phyloP scores from a whole-genome alignment of 805 yeast species.

The Ogataea nitratoaversa region DNA sequence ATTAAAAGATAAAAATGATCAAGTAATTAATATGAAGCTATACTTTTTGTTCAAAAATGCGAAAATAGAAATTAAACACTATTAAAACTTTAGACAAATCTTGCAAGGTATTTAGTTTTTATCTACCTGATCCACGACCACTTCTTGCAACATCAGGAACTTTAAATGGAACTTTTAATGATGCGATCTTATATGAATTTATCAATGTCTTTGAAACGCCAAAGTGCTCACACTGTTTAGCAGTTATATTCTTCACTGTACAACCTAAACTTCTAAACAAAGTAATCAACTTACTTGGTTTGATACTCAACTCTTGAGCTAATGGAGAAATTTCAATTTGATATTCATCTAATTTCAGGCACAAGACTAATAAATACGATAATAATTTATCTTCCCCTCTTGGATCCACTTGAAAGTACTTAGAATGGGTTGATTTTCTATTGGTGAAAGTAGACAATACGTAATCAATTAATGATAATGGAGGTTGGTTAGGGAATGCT shows the following conservation, averaged over 20 bases:
- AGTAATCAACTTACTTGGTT: constrained; percentile 65
- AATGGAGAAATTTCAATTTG: constrained; percentile 72
- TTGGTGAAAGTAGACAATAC: constrained; percentile 70
- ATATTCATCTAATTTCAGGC: constrained; percentile 74
- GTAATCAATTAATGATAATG: constrained; percentile 69
- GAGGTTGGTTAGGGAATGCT: constrained; percentile 68
- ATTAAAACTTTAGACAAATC: too few relatives aligned
- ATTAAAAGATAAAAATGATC: too few relatives aligned
- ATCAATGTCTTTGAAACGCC: constrained; percentile 53
- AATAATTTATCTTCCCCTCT: constrained; percentile 81
- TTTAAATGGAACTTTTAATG: constrained; percentile 82
- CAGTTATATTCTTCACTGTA: constrained; percentile 62
- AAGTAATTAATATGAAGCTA: too few relatives aligned
- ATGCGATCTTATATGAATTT: constrained; percentile 70
- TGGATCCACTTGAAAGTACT: constrained; percentile 81
- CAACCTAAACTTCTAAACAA: constrained; percentile 84
- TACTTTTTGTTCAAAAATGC: too few relatives aligned
- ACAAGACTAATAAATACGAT: constrained; percentile 68
- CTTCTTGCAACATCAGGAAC: constrained; percentile 77
- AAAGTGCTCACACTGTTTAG: constrained; percentile 69
- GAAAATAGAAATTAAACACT: too few relatives aligned
- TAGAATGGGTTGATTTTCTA: constrained; percentile 56
- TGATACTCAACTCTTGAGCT: constrained; percentile 78
- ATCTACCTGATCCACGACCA: constrained; percentile 23
- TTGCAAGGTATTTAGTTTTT: background rate